Evolutionary conservation across 179 eudicot species (phyloP).

Genomic region (Nepenthes alata): DNA sequence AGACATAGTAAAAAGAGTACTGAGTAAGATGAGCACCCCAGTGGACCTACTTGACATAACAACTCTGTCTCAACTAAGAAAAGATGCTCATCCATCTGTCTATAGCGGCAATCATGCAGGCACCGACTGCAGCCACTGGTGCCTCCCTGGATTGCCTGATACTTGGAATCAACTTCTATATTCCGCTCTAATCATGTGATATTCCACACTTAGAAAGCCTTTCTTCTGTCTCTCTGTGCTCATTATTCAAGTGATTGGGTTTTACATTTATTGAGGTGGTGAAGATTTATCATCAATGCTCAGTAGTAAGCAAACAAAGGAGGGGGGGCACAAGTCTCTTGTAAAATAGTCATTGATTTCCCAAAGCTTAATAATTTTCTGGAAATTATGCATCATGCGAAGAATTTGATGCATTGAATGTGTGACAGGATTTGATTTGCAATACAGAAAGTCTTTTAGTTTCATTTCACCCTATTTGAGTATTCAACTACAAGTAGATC

Average conservation of each 20-base stretch:
- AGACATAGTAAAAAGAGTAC: constrained; percentile 18
- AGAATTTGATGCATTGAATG: too few species aligned
- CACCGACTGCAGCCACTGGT: constrained; percentile 42
- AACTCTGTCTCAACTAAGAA: constrained; percentile 36
- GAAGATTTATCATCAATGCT: too few species aligned
- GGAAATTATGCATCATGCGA: too few species aligned
- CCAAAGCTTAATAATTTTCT: too few species aligned
- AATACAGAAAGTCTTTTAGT: too few species aligned
- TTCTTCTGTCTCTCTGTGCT: constrained; percentile 12
- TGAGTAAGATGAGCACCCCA: constrained; percentile 23
- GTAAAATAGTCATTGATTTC: too few species aligned
- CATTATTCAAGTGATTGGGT: not conserved
- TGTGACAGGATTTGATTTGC: too few species aligned
- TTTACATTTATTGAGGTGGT: too few species aligned
- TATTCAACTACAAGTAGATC: not conserved
- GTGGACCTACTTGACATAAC: constrained; percentile 35
- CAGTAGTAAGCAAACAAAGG: too few species aligned
- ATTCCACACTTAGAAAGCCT: constrained; percentile 10
- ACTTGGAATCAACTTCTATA: constrained; percentile 45
- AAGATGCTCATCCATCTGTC: constrained; percentile 39
- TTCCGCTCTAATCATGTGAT: constrained; percentile 28
- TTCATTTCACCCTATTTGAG: too few species aligned
- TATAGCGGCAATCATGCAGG: constrained; percentile 29
- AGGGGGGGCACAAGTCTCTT: too few species aligned
- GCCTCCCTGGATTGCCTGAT: constrained; percentile 45